Percentiles rank a stretch among this genome's conserved stretches.
Evolutionary conservation across 2,329 filamentous ascomycete genomes (phyloP).

Genomic region (Zalaria sp.): DNA sequence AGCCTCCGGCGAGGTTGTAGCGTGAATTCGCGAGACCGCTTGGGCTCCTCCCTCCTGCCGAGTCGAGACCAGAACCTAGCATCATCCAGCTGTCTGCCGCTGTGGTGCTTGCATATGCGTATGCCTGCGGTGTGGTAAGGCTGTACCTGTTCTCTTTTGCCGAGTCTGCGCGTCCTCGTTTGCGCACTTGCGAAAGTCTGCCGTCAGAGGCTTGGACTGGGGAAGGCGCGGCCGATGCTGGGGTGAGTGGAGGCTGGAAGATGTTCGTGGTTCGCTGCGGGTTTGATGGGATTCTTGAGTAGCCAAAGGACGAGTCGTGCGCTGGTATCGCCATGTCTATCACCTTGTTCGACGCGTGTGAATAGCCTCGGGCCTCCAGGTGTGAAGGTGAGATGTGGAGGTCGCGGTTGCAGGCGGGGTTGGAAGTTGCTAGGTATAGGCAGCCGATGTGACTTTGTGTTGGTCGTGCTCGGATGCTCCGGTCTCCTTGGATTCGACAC

Average conservation of each 20-base stretch:
- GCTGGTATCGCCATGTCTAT: too few species aligned
- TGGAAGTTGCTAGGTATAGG: too few species aligned
- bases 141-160: slow-evolving; percentile 1
- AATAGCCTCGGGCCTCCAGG: too few species aligned
- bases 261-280: background rate
- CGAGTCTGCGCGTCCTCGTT: slow-evolving; percentile 3
- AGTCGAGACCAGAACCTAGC: background rate
- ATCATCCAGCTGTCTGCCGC: background rate
- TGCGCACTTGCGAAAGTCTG: background rate
- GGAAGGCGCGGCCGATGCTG: background rate
- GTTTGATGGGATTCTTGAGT: too few species aligned
- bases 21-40: slow-evolving; percentile 33
- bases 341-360: too few species aligned
- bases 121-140: background rate
- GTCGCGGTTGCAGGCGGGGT: too few species aligned
- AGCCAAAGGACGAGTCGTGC: too few species aligned
- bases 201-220: background rate
- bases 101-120: background rate
- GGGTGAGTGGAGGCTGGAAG: slow-evolving; percentile 4
- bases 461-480: too few species aligned
- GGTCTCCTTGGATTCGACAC: too few species aligned
- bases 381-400: too few species aligned
- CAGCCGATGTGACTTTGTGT: too few species aligned
- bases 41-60: slow-evolving; percentile 1
- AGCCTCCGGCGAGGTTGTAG: slow-evolving; percentile 35